Evolutionary conservation across 139 green algal genomes (phyloP).

Genomic region (Microglena sp.): DNA sequence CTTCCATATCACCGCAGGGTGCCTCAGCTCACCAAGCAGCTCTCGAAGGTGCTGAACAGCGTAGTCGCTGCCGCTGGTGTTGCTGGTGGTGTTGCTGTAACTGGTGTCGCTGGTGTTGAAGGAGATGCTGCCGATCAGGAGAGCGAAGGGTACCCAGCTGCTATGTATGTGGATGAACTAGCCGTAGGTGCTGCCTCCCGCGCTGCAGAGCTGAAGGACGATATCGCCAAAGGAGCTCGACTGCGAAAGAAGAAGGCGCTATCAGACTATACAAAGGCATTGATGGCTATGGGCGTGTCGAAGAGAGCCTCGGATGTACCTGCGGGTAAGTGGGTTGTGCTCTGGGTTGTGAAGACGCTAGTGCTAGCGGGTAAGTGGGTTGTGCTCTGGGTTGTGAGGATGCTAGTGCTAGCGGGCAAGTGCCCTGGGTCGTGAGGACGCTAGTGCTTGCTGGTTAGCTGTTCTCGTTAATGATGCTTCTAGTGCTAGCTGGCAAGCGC

Average conservation of each 20-base stretch:
- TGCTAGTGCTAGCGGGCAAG: too few relatives aligned
- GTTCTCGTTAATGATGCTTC: too few relatives aligned
- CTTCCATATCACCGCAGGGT: constrained; percentile 14
- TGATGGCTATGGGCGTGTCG: constrained; percentile 59
- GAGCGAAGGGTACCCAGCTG: too few relatives aligned
- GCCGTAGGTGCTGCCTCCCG: constrained; percentile 34
- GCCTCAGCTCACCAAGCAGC: constrained; percentile 24
- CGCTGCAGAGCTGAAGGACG: constrained; percentile 38
- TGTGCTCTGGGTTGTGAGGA: too few relatives aligned
- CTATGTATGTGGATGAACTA: constrained; percentile 51
- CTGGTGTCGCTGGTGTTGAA: background rate
- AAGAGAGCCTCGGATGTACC: constrained; percentile 50
- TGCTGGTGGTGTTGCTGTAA: too few relatives aligned
- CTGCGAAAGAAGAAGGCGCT: constrained; percentile 89
- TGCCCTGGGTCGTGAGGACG: too few relatives aligned
- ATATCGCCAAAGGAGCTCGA: constrained; percentile 59
- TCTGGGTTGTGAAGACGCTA: too few relatives aligned
- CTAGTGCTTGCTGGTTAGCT: too few relatives aligned
- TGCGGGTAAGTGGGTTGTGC: constrained; percentile 15
- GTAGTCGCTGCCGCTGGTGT: too few relatives aligned
- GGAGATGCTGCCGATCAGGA: constrained; percentile 3
- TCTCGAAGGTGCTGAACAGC: constrained; percentile 21
- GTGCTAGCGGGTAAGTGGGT: too few relatives aligned
- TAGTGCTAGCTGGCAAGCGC: too few relatives aligned
- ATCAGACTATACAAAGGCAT: constrained; percentile 58